Evolutionary conservation across 305 asterid genomes (phyloP), one percentile per base, ranked within the genome.

Genomic region (Stenogyne calaminthoides): DNA sequence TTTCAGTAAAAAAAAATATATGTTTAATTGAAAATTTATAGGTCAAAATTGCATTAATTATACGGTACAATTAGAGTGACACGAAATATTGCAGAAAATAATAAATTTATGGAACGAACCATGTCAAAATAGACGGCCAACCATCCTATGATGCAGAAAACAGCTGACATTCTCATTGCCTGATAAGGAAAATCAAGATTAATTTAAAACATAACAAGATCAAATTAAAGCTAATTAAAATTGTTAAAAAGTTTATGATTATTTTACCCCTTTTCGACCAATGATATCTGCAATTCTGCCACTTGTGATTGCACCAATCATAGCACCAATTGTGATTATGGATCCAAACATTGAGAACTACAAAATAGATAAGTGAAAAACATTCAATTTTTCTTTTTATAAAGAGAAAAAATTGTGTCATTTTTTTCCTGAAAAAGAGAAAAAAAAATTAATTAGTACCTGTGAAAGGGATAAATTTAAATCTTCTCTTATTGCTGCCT

Each of bases 321-420:
- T 92, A 0, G 99, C 99, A 20, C 99, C 99, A 70, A 91, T 86
- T 19, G 97, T 90, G 64, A 94, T 76, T 64, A 94, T 86, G 60
- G 99, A 94, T 25, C 98, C 99, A 81, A 94, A 94, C 87, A 88
- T 62, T 55, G 99, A 90, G 83, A 71, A 94, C 99, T 94, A 10
- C 2, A 54, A 18, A 54, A 18, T 19, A 2, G 6, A 2, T 20
- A 49, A 51, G 5, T 14, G 0, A 49, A 49, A 40, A 49, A 9
- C 3, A 2, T 49, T 49, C 4, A n/a, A 70, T 42, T 51, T 51
- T 5, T 10, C 9, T 34, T 34, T 34, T 42, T 42, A 2, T 22
- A 9, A 18, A 3, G 49, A 5, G 18, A 67, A 58, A 7, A 77
- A 32, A 22, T 64, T 8, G 6, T 49, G 56, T 49, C 20, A 49